Percentiles rank a stretch among this genome's conserved stretches.
phyloP scores from a whole-genome alignment of 164 flowering plant genomes.

The Stephania japonica region DNA sequence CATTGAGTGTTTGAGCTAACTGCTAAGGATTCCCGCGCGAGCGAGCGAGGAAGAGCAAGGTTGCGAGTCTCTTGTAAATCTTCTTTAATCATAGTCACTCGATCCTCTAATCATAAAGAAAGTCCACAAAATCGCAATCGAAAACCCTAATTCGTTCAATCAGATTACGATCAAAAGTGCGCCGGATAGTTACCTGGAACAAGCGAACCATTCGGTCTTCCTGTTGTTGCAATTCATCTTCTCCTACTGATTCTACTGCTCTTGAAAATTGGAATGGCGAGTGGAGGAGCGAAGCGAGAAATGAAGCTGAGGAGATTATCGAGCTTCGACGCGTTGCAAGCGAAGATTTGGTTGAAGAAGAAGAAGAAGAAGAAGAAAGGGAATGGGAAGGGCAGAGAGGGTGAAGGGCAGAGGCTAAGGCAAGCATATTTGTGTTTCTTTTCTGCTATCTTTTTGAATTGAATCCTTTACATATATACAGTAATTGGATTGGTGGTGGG shows the following conservation, averaged over 20 bases:
- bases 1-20: no score
- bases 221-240: constrained; percentile 43
- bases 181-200: constrained; percentile 32
- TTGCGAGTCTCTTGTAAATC: no score
- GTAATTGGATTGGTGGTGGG: no score
- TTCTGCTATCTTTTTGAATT: no score
- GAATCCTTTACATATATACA: no score
- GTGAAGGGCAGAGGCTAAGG: background rate
- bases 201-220: constrained; percentile 43
- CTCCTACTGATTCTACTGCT: constrained; percentile 30
- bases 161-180: background rate
- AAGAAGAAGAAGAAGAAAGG: background rate
- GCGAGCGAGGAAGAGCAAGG: no score
- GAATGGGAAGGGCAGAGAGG: background rate
- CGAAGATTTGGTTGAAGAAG: constrained; percentile 10
- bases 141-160: no score
- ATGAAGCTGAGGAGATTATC: constrained; percentile 19
- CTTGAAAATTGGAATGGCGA: constrained; percentile 18
- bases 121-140: no score
- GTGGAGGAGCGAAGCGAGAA: constrained; percentile 15
- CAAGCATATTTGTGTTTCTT: background rate
- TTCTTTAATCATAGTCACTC: no score
- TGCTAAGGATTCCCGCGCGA: no score
- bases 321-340: constrained; percentile 24
- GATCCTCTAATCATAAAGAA: no score